Base-by-base conservation (phyloP, 495 filamentous ascomycete species). In the Halenospora varia region DNA sequence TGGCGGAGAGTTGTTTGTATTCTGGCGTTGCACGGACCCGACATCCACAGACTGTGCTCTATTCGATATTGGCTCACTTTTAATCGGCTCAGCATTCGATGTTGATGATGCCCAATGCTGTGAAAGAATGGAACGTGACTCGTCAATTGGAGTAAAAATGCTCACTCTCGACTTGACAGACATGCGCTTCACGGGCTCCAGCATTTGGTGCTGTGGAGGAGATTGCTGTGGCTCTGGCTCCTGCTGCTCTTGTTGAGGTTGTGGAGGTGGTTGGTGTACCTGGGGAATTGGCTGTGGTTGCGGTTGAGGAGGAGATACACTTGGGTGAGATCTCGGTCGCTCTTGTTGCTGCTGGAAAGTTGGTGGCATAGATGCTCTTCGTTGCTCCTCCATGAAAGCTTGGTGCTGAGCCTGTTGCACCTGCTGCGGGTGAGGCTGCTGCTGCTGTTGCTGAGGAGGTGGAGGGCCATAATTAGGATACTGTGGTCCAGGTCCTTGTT, bases 71-170 rank as follows among this genome's bases (percentile, higher is more conserved):
- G 62, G 20, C n/a, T 76, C 69, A 52, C 64, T 51, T 48, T 75
- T 72, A 2, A 73, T 68, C 6, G 72, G 67, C 42, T 85, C 81
- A 26, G 40, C 67, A 56, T 24, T 78, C 67, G 23, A 73, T 52
- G 62, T 77, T 62, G 62, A 81, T 72, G 9, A 74, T 69, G 41
- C 88, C 90, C 67, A 94, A 88, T 96, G 90, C 53, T 90, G 88
- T 13, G 88, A 88, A 20, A 97, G 75, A 60, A 96, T 84, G 4
- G 94, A 97, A 46, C 89, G 82, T 56, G 86, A 89, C 66, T 96
- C 93, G 62, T 96, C 94, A 55, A 97, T 96, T 1, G 94, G 94
- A 1, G 94, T 98, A 64, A 96, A 97, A 52, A 97, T 97, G 70
- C 92, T 96, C n/a, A n/a, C n/a, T 55, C 91, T 86, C 8, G 88